These are phyloP conservation scores for Mycena kentingensis DNA, from an alignment of 768 basidiomycete species.

Conservation along the genomic window DNA sequence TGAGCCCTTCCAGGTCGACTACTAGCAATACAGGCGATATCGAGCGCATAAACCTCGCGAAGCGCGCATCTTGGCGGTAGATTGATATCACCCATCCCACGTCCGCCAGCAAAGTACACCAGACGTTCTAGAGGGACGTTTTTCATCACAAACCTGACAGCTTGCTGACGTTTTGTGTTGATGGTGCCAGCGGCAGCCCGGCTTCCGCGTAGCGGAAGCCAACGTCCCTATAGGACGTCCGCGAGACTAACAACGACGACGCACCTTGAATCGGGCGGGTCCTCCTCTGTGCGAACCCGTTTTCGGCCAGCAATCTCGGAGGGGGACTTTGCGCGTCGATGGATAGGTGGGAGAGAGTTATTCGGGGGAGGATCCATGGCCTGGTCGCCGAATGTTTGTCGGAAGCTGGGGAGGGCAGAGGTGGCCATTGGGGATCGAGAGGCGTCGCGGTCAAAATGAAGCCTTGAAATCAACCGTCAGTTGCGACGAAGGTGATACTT, in stretches of 20 bases:
- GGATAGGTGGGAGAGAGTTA: constrained; percentile 70
- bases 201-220: too few species aligned
- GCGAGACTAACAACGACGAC: constrained; percentile 30
- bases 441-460: constrained; percentile 11
- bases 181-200: too few species aligned
- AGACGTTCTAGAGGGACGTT: too few species aligned
- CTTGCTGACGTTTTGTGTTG: too few species aligned
- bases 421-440: constrained; percentile 37
- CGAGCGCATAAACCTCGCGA: too few species aligned
- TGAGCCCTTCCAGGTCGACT: too few species aligned
- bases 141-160: too few species aligned
- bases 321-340: constrained; percentile 40
- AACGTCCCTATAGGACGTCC: too few species aligned
- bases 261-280: constrained; percentile 47
- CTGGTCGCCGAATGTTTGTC: constrained; percentile 67
- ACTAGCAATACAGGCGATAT: too few species aligned
- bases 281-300: constrained; percentile 49
- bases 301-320: constrained; percentile 38
- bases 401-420: constrained; percentile 78
- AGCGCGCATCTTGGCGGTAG: too few species aligned
- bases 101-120: too few species aligned
- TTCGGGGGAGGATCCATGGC: constrained; percentile 49
- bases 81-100: too few species aligned
- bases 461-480: constrained; percentile 1
- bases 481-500: neutral